A percentile compares a stretch with the other conserved stretches of the same genome.
Conservation (phyloP, 192 early-diverging fungal species). For the Irineochytrium annulatum region DNA sequence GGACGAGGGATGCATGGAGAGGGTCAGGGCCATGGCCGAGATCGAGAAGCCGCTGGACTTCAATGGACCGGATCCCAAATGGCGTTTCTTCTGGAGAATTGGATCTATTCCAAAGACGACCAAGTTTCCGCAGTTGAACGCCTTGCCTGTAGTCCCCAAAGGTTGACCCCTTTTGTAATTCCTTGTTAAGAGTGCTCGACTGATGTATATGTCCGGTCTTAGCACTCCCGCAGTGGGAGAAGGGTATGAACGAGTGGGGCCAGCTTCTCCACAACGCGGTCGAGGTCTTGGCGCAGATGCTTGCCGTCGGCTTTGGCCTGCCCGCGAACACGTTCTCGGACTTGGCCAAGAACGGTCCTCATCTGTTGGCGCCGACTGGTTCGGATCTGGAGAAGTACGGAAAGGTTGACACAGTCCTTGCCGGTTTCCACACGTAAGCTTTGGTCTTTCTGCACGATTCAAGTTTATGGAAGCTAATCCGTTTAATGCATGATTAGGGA, state of each 20-base stretch:
- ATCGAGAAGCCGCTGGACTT: slow-evolving; percentile 54
- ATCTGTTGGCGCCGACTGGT: slow-evolving; percentile 67
- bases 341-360: slow-evolving; percentile 58
- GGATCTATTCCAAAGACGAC: slow-evolving; percentile 52
- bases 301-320: slow-evolving; percentile 60
- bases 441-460: no score
- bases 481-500: slow-evolving; percentile 29
- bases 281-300: slow-evolving; percentile 53
- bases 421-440: slow-evolving; percentile 52
- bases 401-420: slow-evolving; percentile 56
- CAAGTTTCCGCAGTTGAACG: slow-evolving; percentile 58
- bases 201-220: background rate
- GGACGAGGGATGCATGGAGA: slow-evolving; percentile 53
- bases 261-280: slow-evolving; percentile 53
- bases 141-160: slow-evolving; percentile 59
- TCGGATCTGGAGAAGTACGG: slow-evolving; percentile 62
- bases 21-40: slow-evolving; percentile 48
- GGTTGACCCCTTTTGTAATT: slow-evolving; percentile 18
- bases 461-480: background rate
- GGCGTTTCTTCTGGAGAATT: slow-evolving; percentile 62
- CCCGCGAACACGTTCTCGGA: slow-evolving; percentile 51
- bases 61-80: slow-evolving; percentile 62
- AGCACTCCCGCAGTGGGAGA: slow-evolving; percentile 64
- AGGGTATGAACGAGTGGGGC: slow-evolving; percentile 65
- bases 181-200: background rate